A percentile compares a stretch with the other conserved stretches of the same genome.
phyloP scores from a whole-genome alignment of 192 early-diverging fungal species.

The Coemansia sp. region DNA sequence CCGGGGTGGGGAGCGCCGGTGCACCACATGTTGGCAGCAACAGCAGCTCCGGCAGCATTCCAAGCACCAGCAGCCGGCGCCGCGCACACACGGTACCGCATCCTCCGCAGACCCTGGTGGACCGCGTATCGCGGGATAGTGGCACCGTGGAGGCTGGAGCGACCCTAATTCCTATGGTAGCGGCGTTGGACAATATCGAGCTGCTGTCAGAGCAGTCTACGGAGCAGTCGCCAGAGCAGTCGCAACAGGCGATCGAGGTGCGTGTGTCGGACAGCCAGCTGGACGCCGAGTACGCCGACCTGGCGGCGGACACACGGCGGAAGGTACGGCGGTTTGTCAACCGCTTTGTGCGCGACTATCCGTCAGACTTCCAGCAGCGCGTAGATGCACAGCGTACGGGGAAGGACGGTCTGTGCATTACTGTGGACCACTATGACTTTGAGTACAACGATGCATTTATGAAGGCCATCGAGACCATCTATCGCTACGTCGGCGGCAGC shows the following conservation, averaged over 20 bases:
- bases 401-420: slow-evolving; percentile 33
- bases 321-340: slow-evolving; percentile 37
- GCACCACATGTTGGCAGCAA: background rate
- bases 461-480: slow-evolving; percentile 30
- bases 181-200: slow-evolving; percentile 14
- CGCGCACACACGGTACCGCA: slow-evolving; percentile 33
- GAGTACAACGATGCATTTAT: slow-evolving; percentile 23
- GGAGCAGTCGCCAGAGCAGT: slow-evolving; percentile 10
- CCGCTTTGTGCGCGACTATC: slow-evolving; percentile 24
- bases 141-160: slow-evolving; percentile 23
- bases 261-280: slow-evolving; percentile 17
- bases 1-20: slow-evolving; percentile 5
- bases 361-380: slow-evolving; percentile 42
- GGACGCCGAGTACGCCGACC: slow-evolving; percentile 29
- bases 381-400: slow-evolving; percentile 20
- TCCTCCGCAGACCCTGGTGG: background rate
- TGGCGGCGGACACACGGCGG: slow-evolving; percentile 15
- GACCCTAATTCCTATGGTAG: background rate
- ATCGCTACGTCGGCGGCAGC: slow-evolving; percentile 24
- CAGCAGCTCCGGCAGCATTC: background rate
- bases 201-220: slow-evolving; percentile 15
- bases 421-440: slow-evolving; percentile 35
- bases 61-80: slow-evolving; percentile 3
- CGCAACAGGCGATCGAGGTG: slow-evolving; percentile 14
- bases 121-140: slow-evolving; percentile 25